Percentiles rank a stretch among this genome's conserved stretches.
Evolutionary conservation across 441 rosid genomes (phyloP).

Genomic region (Rhodomyrtus psidioides): DNA sequence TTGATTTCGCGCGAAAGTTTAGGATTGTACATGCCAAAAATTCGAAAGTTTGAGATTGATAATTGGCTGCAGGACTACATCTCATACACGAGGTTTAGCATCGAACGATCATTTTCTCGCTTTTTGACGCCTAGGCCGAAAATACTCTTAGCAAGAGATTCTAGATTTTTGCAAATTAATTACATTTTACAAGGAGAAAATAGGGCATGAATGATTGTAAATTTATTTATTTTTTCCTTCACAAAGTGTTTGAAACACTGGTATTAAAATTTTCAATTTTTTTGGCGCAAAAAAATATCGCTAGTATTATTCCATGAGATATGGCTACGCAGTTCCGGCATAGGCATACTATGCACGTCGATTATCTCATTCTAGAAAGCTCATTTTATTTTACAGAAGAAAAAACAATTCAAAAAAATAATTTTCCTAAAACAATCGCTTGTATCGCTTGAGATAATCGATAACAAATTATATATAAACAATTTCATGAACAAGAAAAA

Average conservation of each 20-base stretch:
- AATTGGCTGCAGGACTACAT: background rate
- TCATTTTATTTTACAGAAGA: too few relatives aligned
- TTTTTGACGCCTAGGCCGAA: background rate
- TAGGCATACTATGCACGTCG: background rate
- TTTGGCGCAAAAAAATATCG: too few relatives aligned
- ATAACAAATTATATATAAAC: too few relatives aligned
- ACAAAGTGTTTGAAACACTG: background rate
- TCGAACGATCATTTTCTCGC: background rate
- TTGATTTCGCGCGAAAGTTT: accelerated
- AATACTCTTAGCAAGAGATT: background rate
- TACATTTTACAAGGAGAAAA: background rate
- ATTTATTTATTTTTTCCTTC: background rate
- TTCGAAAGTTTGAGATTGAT: background rate
- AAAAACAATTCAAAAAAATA: too few relatives aligned
- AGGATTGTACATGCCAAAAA: background rate
- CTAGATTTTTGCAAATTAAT: background rate
- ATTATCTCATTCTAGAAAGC: background rate
- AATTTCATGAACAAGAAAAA: too few relatives aligned
- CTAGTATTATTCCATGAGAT: background rate
- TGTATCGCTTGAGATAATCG: too few relatives aligned
- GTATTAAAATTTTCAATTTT: background rate
- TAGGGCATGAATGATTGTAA: background rate
- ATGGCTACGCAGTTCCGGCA: background rate
- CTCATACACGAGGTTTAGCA: accelerated
- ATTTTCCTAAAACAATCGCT: too few relatives aligned